Evolutionary conservation across 225 moss, liverwort and hornwort species (phyloP).

Genomic region (Ulota crispa): DNA sequence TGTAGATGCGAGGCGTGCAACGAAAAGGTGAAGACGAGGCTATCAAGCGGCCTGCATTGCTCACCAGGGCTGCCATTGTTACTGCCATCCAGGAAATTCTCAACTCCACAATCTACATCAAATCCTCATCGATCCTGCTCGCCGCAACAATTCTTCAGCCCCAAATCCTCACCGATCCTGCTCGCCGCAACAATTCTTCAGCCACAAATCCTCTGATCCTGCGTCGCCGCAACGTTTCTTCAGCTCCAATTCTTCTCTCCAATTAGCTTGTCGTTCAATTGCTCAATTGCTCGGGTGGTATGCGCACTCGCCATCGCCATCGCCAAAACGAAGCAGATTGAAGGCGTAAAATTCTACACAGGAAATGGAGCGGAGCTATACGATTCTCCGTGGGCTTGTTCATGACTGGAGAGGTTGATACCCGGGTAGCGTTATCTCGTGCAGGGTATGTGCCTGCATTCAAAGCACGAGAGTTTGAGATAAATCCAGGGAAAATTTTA

Average conservation of each 20-base stretch:
- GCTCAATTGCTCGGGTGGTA: background rate
- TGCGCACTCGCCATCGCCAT: conserved; percentile 19
- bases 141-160: background rate
- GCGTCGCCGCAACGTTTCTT: too few relatives aligned
- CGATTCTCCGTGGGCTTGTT: too few relatives aligned
- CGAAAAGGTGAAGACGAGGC: background rate
- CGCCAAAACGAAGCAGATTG: background rate
- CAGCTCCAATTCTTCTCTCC: background rate
- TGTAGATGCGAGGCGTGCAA: conserved; percentile 4
- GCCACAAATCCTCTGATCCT: background rate
- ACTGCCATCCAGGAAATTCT: background rate
- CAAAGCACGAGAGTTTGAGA: background rate
- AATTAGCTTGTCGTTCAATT: too few relatives aligned
- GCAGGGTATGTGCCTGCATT: too few relatives aligned
- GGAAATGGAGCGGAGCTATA: too few relatives aligned
- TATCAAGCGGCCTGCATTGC: conserved; percentile 37
- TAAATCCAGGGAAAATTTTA: too few relatives aligned
- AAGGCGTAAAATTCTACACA: background rate
- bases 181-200: background rate
- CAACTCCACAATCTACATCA: background rate
- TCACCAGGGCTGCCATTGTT: conserved; percentile 32
- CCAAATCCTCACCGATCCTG: background rate
- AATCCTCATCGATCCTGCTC: background rate
- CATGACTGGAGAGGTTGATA: too few relatives aligned
- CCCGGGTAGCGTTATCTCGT: too few relatives aligned